These are phyloP conservation scores for Sporodiniella umbellata DNA, from an alignment of 371 early-diverging fungal species.

Conservation along the genomic window DNA sequence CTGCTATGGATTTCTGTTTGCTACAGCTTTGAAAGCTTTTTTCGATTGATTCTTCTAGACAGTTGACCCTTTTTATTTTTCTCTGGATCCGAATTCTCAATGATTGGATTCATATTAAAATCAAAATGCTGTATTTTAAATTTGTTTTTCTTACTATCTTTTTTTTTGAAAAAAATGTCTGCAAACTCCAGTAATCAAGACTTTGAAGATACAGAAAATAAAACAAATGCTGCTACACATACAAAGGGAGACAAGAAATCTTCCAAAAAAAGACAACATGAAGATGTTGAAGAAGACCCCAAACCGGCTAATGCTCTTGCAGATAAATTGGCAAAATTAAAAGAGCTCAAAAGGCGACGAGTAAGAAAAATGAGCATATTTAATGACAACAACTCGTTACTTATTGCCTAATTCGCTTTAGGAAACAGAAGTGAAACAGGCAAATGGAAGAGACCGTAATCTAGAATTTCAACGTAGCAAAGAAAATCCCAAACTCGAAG, in stretches of 20 bases:
- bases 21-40: too few species aligned
- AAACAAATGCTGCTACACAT: not conserved
- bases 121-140: too few species aligned
- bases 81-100: too few species aligned
- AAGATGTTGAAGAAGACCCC: not conserved
- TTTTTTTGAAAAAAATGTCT: too few species aligned
- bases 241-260: not conserved
- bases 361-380: conserved; percentile 18
- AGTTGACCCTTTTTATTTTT: too few species aligned
- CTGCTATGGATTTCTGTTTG: too few species aligned
- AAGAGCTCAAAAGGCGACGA: conserved; percentile 51
- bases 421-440: conserved; percentile 62
- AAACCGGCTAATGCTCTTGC: conserved; percentile 16
- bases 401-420: not conserved
- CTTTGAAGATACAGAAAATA: not conserved
- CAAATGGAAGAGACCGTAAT: conserved; percentile 77
- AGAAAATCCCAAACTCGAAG: conserved; percentile 65
- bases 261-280: not conserved
- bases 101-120: too few species aligned
- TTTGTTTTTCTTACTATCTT: too few species aligned
- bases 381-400: not conserved
- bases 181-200: not conserved
- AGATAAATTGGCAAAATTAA: conserved; percentile 52
- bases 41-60: too few species aligned
- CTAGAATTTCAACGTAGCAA: conserved; percentile 76